Evolutionary conservation across 1,139 yeast species (phyloP).

Genomic region (Debaryomyces fabryi): DNA sequence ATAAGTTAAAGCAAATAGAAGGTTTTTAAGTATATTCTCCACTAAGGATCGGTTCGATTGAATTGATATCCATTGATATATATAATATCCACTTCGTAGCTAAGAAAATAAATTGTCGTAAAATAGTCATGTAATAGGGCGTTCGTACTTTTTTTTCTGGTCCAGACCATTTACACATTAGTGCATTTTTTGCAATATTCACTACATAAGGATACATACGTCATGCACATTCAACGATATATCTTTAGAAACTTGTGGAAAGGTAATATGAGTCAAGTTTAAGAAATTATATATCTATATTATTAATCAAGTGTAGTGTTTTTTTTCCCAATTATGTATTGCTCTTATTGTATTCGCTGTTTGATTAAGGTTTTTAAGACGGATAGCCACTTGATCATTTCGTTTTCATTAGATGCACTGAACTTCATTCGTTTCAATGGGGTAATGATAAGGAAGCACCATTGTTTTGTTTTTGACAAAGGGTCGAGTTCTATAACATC

Average conservation of each 20-base stretch:
- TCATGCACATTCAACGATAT: background rate
- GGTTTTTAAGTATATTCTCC: background rate
- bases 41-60: background rate
- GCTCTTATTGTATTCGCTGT: background rate
- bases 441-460: slow-evolving; percentile 54
- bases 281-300: background rate
- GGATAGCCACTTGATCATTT: slow-evolving; percentile 53
- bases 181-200: background rate
- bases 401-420: slow-evolving; percentile 49
- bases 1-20: background rate
- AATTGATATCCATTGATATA: background rate
- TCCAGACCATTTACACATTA: background rate
- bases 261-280: too few relatives aligned
- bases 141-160: background rate
- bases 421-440: slow-evolving; percentile 48
- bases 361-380: slow-evolving; percentile 35
- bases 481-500: slow-evolving; percentile 60
- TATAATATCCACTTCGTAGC: background rate
- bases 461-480: slow-evolving; percentile 41
- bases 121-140: background rate
- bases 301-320: background rate
- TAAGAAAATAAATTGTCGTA: slow-evolving; percentile 1
- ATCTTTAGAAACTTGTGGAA: background rate
- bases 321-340: background rate
- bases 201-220: background rate